These are phyloP conservation scores for Kurtzmaniella quercitrusa DNA, from an alignment of 1,139 yeast species.

Conservation along the genomic window DNA sequence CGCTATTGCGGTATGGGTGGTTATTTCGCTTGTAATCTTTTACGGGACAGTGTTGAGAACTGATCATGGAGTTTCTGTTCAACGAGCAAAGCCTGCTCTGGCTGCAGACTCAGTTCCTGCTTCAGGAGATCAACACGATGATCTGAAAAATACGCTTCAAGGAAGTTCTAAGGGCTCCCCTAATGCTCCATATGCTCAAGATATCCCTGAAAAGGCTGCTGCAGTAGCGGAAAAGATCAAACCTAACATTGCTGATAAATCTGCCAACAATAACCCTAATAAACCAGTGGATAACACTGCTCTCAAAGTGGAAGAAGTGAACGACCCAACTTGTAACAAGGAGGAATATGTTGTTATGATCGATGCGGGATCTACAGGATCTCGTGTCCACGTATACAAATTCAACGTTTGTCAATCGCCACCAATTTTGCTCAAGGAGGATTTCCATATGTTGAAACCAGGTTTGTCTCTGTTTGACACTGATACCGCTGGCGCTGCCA, in stretches of 20 bases:
- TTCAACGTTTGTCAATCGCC: conserved; percentile 83
- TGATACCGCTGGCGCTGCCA: conserved; percentile 81
- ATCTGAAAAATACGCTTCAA: conserved; percentile 28
- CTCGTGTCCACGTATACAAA: conserved; percentile 89
- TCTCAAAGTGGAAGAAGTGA: conserved; percentile 2
- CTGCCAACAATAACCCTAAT: conserved; percentile 9
- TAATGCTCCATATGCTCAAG: conserved; percentile 24
- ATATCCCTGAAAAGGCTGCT: conserved; percentile 6
- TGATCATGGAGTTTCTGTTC: conserved; percentile 15
- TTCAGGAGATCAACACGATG: conserved; percentile 16
- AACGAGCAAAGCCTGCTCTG: conserved; percentile 24
- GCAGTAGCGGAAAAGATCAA: conserved; percentile 4
- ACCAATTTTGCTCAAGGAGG: conserved; percentile 74
- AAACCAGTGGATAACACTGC: conserved; percentile 7
- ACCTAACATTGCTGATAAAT: conserved; percentile 20
- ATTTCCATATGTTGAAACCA: conserved; percentile 85
- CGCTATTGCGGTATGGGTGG: conserved; percentile 29
- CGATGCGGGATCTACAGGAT: conserved; percentile 97
- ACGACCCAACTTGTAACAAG: conserved; percentile 22
- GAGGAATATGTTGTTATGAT: conserved; percentile 71
- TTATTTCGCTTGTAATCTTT: conserved; percentile 33
- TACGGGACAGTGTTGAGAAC: neutral
- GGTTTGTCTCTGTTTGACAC: conserved; percentile 85
- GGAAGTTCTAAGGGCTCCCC: conserved; percentile 31
- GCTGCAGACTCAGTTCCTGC: conserved; percentile 18